phyloP scores from a whole-genome alignment of 169 alveolate species.

The Toxoplasma gondii region DNA sequence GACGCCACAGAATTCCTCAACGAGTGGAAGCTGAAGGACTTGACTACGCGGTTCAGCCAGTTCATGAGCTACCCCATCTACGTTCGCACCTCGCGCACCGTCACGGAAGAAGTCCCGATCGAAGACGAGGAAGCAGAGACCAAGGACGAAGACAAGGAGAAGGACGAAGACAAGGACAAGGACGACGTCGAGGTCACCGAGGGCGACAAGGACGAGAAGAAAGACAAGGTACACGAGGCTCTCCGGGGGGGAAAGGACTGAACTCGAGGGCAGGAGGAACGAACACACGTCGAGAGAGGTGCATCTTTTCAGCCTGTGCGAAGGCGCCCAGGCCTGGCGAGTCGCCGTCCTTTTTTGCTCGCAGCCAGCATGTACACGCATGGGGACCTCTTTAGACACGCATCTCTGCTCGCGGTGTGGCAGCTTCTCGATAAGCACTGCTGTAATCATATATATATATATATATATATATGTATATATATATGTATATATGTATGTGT shows the following conservation, averaged over 20 bases:
- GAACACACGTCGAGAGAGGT: no score
- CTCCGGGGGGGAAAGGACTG: no score
- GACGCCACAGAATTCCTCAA: conserved; percentile 97
- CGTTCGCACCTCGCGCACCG: conserved; percentile 83
- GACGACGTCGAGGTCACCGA: conserved; percentile 80
- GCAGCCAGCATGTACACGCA: no score
- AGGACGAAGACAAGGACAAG: conserved; percentile 71
- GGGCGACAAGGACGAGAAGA: conserved; percentile 85
- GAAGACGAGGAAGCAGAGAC: conserved; percentile 80
- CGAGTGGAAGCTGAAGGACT: conserved; percentile 85
- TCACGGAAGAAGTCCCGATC: conserved; percentile 76
- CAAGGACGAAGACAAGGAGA: conserved; percentile 72
- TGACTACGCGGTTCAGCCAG: conserved; percentile 95
- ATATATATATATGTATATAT: neutral
- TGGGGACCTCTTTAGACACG: no score
- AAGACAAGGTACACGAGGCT: conserved; percentile 57
- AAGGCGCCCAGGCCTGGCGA: no score
- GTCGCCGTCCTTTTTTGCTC: no score
- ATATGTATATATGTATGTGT: neutral
- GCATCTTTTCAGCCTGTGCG: no score
- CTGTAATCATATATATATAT: no score
- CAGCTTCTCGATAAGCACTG: no score
- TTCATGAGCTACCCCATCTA: conserved; percentile 98
- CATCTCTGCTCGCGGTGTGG: no score
- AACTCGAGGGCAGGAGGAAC: no score